Evolutionary conservation across 495 filamentous ascomycete species (phyloP).

Genomic region (Rostrohypoxylon terebratum): DNA sequence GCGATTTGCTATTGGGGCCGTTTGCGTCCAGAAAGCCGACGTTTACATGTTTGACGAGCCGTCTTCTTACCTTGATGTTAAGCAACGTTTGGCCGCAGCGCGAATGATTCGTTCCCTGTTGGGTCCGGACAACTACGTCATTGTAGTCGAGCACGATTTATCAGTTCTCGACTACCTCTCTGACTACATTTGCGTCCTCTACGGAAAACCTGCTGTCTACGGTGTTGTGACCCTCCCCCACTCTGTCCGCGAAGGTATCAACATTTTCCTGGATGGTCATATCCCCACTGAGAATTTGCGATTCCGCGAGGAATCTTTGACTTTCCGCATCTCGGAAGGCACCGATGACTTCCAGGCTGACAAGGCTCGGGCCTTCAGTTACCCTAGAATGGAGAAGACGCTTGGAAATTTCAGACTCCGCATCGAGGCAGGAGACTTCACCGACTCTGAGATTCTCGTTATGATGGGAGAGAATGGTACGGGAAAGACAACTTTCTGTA

Average conservation of each 20-base stretch:
- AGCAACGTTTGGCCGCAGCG: constrained; percentile 93
- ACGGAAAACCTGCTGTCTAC: constrained; percentile 93
- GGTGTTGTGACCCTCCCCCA: constrained; percentile 97
- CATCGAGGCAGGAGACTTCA: constrained; percentile 87
- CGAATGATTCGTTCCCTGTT: constrained; percentile 90
- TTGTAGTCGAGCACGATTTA: constrained; percentile 98
- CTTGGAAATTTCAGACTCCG: constrained; percentile 87
- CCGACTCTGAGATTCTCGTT: constrained; percentile 97
- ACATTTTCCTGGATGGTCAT: constrained; percentile 98
- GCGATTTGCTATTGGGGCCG: constrained; percentile 93
- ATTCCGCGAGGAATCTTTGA: constrained; percentile 96
- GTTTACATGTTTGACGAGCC: constrained; percentile 99
- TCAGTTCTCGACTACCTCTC: constrained; percentile 98
- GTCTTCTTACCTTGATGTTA: constrained; percentile 93
- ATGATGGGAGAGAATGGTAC: constrained; percentile 99
- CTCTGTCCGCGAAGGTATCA: constrained; percentile 98
- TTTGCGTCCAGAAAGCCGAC: constrained; percentile 95
- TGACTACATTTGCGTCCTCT: constrained; percentile 97
- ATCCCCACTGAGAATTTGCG: constrained; percentile 98
- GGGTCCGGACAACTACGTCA: constrained; percentile 91
- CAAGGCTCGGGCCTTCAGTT: constrained; percentile 83
- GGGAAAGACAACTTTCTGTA: constrained; percentile 97
- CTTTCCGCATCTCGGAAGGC: constrained; percentile 94
- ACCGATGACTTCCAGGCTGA: constrained; percentile 91
- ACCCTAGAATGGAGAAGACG: constrained; percentile 93